phyloP scores from a whole-genome alignment of 164 flowering plant species.

The Chimonanthus salicifolius region DNA sequence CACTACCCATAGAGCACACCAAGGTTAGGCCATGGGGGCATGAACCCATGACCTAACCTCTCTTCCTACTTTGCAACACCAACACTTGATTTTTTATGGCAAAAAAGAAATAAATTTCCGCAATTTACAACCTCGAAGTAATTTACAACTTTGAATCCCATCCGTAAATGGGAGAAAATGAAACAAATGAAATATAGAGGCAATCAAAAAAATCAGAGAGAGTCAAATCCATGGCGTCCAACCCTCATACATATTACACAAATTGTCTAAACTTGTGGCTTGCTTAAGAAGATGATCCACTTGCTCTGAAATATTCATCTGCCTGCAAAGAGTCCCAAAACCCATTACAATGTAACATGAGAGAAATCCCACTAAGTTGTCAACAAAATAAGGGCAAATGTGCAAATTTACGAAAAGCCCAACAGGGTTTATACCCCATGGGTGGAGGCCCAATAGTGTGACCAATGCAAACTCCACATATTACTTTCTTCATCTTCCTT shows the following conservation, averaged over 20 bases:
- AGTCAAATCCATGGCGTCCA: constrained; percentile 98
- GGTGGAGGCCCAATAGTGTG: too few relatives aligned
- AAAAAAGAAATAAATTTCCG: neutral
- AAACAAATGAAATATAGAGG: neutral
- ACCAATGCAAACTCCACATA: neutral
- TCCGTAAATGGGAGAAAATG: neutral
- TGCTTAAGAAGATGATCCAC: constrained; percentile 93
- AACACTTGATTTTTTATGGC: too few relatives aligned
- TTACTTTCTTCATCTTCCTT: too few relatives aligned
- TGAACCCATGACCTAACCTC: too few relatives aligned
- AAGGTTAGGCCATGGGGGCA: too few relatives aligned
- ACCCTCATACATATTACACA: constrained; percentile 98
- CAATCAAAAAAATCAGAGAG: neutral
- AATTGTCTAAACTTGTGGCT: constrained; percentile 83
- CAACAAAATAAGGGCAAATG: too few relatives aligned
- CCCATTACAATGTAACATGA: neutral
- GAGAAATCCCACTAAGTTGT: neutral
- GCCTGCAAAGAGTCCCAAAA: constrained; percentile 39
- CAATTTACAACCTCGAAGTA: neutral
- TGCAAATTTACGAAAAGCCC: too few relatives aligned
- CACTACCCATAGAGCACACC: too few relatives aligned
- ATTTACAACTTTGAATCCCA: constrained; percentile 4
- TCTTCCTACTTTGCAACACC: too few relatives aligned
- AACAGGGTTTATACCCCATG: too few relatives aligned
- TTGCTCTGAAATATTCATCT: constrained; percentile 65